Conservation (phyloP, 306 rosid species). For the Lithocarpus polystachyus region DNA sequence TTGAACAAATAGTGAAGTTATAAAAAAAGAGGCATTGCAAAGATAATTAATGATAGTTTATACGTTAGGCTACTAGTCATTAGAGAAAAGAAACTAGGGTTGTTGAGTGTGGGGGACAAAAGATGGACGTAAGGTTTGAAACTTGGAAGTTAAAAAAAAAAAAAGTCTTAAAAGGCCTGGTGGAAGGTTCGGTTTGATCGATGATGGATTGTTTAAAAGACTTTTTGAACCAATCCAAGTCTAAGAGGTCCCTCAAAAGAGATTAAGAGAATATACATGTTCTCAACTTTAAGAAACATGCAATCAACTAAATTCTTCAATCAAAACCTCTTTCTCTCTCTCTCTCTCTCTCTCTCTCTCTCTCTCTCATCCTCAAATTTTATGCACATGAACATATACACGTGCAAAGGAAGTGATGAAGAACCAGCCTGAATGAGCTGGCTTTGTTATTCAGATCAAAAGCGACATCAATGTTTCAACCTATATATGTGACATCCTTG, state of each 20-base stretch:
- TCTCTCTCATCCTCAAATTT: not conserved
- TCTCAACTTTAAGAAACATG: slow-evolving; percentile 42
- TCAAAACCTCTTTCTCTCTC: not conserved
- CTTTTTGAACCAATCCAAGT: slow-evolving; percentile 6
- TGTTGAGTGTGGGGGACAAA: slow-evolving; percentile 23
- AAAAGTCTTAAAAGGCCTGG: slow-evolving; percentile 12
- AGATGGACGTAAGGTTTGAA: slow-evolving; percentile 17
- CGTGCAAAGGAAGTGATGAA: slow-evolving; percentile 6
- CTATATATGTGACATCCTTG: no score
- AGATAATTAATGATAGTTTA: no score
- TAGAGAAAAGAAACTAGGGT: slow-evolving; percentile 16
- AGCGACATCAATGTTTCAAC: no score
- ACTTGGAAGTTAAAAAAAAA: slow-evolving; percentile 22
- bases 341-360: not conserved
- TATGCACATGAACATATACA: slow-evolving; percentile 22
- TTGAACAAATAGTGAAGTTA: no score
- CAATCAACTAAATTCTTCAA: slow-evolving; percentile 11
- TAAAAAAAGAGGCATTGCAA: no score
- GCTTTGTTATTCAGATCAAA: no score
- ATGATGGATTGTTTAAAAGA: slow-evolving; percentile 13
- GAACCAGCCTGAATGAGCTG: no score
- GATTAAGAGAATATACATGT: slow-evolving; percentile 29
- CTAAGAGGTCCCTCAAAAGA: slow-evolving; percentile 27
- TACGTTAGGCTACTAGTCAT: not conserved
- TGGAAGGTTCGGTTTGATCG: slow-evolving; percentile 23